Evolutionary conservation across 805 yeast genomes (phyloP), one percentile per base, ranked within the genome.

Genomic region (Hanseniaspora valbyensis): DNA sequence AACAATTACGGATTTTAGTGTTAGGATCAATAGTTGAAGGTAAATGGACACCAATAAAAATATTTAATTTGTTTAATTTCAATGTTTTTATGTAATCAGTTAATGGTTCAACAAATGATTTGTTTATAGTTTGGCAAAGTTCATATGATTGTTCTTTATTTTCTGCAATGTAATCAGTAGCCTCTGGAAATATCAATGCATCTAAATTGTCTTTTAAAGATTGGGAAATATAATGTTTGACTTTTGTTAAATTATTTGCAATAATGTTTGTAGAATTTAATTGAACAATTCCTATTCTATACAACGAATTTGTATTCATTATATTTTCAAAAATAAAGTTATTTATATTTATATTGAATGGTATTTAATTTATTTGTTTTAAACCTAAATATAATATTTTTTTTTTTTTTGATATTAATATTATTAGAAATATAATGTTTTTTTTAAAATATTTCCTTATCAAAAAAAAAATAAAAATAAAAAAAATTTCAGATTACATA

Each of bases 21-120:
- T 48, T 32, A 12, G 28, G 28, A 16, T 29, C 19, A 14, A 61
- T 59, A 26, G 61, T 58, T 1, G 80, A 71, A 2, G 95, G 95
- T 58, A 86, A 88, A 63, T 92, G 97, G 19, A 92, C 75, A 0
- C 97, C 96, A 25, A 90, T 84, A 2, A 89, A 81, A 2, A 90
- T 85, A 52, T 75, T 77, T 5, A 84, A 63, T 10, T 69, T 63
- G 3, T 18, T 33, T 9, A 48, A 16, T 4, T 54, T 52, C 49
- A 78, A 58, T 18, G 63, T 62, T 43, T 56, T 60, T 49, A 86
- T 61, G n/a, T 74, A 74, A 16, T 58, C 55, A 50, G 70, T 77
- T 44, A 81, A 43, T 59, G 53, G 42, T 72, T 57, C 56, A 74
- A 77, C 56, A 68, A 69, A 56, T 66, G 42, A 67, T 62, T 14